Percentiles rank a stretch among this genome's conserved stretches.
phyloP scores from a whole-genome alignment of 2,329 filamentous ascomycete genomes.

The Coniochaeta ligniaria region DNA sequence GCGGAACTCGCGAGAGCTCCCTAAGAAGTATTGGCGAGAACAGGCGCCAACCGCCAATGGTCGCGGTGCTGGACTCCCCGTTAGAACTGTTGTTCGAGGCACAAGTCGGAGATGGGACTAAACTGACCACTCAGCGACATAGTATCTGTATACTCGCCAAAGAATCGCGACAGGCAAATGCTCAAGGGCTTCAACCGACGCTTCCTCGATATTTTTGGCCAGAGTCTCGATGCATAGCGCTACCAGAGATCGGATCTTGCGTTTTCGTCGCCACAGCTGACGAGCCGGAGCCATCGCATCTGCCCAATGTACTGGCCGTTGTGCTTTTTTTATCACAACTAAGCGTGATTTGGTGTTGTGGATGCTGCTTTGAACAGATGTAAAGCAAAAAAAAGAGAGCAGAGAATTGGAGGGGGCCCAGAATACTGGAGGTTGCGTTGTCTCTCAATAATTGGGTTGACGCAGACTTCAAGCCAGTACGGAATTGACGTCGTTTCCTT shows the following conservation, averaged over 20 bases:
- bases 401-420: too few species aligned
- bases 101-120: not conserved
- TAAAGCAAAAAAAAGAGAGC: too few species aligned
- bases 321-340: too few species aligned
- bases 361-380: too few species aligned
- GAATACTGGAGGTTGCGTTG: too few species aligned
- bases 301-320: not conserved
- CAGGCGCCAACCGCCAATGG: not conserved
- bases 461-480: too few species aligned
- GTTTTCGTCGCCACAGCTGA: not conserved
- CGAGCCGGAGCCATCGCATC: not conserved
- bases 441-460: too few species aligned
- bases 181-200: not conserved
- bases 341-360: too few species aligned
- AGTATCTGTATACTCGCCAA: not conserved
- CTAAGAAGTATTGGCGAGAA: not conserved
- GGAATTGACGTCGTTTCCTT: too few species aligned
- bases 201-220: not conserved
- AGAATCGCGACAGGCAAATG: not conserved
- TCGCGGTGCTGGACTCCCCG: not conserved
- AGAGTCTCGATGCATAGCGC: not conserved
- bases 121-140: not conserved
- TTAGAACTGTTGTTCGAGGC: not conserved
- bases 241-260: not conserved
- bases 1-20: not conserved